Conservation (phyloP, 1,284 basidiomycete species). For the Crucibulum parvulum region DNA sequence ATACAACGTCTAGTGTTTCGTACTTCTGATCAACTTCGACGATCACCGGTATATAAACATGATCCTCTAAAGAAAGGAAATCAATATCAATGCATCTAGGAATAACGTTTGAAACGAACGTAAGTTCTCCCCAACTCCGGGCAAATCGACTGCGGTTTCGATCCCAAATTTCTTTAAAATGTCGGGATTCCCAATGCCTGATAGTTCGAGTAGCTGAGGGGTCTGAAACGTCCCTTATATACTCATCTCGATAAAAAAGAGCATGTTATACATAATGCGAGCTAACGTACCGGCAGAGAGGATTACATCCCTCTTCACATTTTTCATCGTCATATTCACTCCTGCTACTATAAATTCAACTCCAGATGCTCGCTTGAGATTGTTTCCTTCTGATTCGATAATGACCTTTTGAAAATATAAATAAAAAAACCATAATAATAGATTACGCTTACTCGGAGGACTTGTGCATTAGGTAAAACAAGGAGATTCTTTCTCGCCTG, state of each 20-base stretch:
- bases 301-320: constrained; percentile 43
- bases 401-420: neutral
- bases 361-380: constrained; percentile 13
- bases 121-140: constrained; percentile 42
- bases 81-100: neutral
- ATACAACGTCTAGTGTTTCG: constrained; percentile 5
- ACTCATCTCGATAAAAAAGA: neutral
- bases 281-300: constrained; percentile 36
- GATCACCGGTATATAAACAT: neutral
- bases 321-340: constrained; percentile 16
- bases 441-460: constrained; percentile 7
- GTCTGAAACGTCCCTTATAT: constrained; percentile 35
- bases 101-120: constrained; percentile 7
- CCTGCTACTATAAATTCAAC: constrained; percentile 26
- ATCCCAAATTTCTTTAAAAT: constrained; percentile 31
- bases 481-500: constrained; percentile 22
- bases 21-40: neutral
- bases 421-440: neutral
- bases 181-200: constrained; percentile 33
- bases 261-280: neutral
- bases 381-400: constrained; percentile 5
- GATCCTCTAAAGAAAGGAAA: neutral
- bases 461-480: constrained; percentile 25
- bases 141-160: constrained; percentile 29
- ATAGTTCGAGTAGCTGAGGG: constrained; percentile 37